Conservation (phyloP, 192 early-diverging fungal species). For the Funneliformis geosporum region DNA sequence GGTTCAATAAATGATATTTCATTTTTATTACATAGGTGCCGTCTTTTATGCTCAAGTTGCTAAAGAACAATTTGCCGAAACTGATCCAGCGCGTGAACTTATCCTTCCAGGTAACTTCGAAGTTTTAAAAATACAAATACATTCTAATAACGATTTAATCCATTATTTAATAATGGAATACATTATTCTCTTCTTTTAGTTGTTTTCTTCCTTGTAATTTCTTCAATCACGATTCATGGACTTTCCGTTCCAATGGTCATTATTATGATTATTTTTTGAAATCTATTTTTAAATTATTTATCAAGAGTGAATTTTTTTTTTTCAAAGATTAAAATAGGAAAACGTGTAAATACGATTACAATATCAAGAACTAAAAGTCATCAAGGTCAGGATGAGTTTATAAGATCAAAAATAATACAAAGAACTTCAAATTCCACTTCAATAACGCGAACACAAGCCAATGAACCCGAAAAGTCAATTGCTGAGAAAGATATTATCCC, state of each 20-base stretch:
- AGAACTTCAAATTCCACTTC: too few species aligned
- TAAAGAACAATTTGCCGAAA: conserved; percentile 7
- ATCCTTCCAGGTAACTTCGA: not conserved
- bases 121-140: not conserved
- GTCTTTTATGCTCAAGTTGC: conserved; percentile 55
- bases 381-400: too few species aligned
- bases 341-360: not conserved
- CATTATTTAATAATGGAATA: too few species aligned
- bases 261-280: not conserved
- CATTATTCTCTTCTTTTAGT: conserved; percentile 46
- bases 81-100: not conserved
- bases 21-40: conserved; percentile 43
- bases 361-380: not conserved
- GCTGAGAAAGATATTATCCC: too few species aligned
- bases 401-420: not conserved
- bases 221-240: conserved; percentile 81
- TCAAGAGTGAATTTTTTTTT: not conserved
- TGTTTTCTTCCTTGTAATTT: conserved; percentile 72
- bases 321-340: conserved; percentile 11
- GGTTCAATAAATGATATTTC: not conserved
- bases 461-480: not conserved
- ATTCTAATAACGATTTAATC: not conserved
- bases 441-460: too few species aligned
- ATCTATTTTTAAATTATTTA: not conserved
- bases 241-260: conserved; percentile 60